Percentiles rank a stretch among this genome's conserved stretches.
phyloP scores from a whole-genome alignment of 2,329 filamentous ascomycete genomes.

The Alternaria ethzedia region DNA sequence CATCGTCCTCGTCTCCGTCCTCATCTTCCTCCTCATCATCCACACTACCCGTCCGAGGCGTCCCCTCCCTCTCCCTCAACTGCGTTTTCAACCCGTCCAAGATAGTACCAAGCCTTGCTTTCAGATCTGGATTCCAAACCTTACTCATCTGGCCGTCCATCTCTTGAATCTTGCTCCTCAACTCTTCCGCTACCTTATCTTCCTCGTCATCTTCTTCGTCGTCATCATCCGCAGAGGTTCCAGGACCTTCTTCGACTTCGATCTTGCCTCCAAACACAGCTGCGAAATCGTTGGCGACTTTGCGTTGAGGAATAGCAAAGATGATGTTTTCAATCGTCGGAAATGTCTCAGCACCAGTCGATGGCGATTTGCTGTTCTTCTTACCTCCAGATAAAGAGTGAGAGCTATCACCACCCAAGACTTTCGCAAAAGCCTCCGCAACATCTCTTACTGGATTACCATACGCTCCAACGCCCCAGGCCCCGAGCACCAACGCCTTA shows the following conservation, averaged over 20 bases:
- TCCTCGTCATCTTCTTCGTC: slow-evolving; percentile 38
- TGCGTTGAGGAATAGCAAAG: slow-evolving; percentile 63
- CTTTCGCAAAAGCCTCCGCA: slow-evolving; percentile 61
- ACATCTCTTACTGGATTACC: slow-evolving; percentile 67
- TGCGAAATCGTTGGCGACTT: slow-evolving; percentile 61
- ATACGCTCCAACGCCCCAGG: slow-evolving; percentile 70
- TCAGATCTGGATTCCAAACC: slow-evolving; percentile 46
- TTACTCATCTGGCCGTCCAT: slow-evolving; percentile 43
- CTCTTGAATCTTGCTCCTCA: slow-evolving; percentile 43
- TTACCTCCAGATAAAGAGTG: slow-evolving; percentile 24
- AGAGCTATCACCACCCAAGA: slow-evolving; percentile 14
- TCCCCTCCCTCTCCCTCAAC: slow-evolving; percentile 26
- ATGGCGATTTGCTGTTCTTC: slow-evolving; percentile 22
- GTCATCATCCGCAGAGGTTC: slow-evolving; percentile 35
- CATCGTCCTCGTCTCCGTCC: not conserved
- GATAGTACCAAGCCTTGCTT: slow-evolving; percentile 37
- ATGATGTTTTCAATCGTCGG: slow-evolving; percentile 59
- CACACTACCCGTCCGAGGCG: not conserved
- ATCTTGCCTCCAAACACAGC: slow-evolving; percentile 55
- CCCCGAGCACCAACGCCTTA: slow-evolving; percentile 63
- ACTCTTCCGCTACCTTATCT: slow-evolving; percentile 34
- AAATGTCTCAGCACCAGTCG: slow-evolving; percentile 47
- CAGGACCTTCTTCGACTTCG: slow-evolving; percentile 47
- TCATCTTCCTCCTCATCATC: not conserved
- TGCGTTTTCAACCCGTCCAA: slow-evolving; percentile 40